phyloP scores from a whole-genome alignment of 2,329 filamentous ascomycete genomes.

The Exophiala xenobiotica region DNA sequence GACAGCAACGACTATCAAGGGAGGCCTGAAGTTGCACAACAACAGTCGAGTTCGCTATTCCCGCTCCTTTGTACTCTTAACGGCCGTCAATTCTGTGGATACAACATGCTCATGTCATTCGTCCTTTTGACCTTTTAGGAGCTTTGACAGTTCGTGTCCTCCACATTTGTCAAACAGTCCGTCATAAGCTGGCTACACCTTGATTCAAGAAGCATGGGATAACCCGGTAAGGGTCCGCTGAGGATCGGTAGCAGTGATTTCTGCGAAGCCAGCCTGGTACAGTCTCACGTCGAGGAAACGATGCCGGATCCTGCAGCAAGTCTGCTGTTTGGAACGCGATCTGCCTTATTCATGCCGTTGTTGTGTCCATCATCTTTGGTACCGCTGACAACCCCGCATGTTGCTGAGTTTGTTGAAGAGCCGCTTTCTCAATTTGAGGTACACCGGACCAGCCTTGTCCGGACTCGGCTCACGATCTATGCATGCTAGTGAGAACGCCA shows the following conservation, averaged over 20 bases:
- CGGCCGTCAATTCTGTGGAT: no score
- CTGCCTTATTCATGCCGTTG: no score
- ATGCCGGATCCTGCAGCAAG: no score
- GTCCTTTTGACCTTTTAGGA: background rate
- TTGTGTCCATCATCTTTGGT: no score
- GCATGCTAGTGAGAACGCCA: background rate
- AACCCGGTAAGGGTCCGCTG: background rate
- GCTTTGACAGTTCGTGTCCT: background rate
- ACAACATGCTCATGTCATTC: background rate
- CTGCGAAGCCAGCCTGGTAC: no score
- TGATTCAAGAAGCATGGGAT: background rate
- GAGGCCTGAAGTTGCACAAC: background rate
- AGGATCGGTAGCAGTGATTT: no score
- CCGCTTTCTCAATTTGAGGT: background rate
- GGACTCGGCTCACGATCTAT: background rate
- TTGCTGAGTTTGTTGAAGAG: no score
- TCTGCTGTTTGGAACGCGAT: no score
- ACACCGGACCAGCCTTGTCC: background rate
- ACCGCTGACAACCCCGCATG: no score
- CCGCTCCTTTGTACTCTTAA: no score
- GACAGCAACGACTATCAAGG: background rate
- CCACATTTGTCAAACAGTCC: background rate
- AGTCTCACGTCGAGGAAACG: no score
- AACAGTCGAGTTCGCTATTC: background rate
- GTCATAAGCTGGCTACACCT: background rate